These are phyloP conservation scores for Coemansia sp. DNA, from an alignment of 192 early-diverging fungal genomes.

Conservation along the genomic window DNA sequence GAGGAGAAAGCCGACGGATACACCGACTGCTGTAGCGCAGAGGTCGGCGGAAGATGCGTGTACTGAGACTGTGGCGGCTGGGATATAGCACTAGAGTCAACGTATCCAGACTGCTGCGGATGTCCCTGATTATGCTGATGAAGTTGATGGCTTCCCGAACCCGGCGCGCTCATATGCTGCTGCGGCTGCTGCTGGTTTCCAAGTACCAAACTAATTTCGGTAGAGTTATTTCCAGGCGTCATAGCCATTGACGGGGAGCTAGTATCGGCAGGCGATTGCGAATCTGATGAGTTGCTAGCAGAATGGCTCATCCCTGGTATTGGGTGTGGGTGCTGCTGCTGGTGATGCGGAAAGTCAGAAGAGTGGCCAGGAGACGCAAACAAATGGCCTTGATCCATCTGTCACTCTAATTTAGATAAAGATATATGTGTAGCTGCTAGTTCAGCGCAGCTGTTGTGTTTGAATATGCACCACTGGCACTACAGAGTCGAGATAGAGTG, in stretches of 20 bases:
- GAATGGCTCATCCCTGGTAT: conserved; percentile 48
- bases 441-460: neutral
- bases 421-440: neutral
- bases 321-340: conserved; percentile 17
- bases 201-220: conserved; percentile 21
- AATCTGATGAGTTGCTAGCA: conserved; percentile 24
- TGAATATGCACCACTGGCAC: conserved; percentile 1
- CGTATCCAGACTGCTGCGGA: conserved; percentile 17
- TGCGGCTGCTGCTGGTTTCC: conserved; percentile 8
- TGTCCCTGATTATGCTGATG: conserved; percentile 25
- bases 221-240: conserved; percentile 20
- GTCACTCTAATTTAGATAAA: neutral
- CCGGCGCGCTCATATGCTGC: conserved; percentile 2
- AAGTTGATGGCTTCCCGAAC: conserved; percentile 12
- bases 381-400: conserved; percentile 46
- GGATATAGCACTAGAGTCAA: conserved; percentile 13
- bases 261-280: conserved; percentile 36
- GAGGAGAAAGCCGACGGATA: conserved; percentile 40
- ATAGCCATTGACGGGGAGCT: conserved; percentile 28
- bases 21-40: conserved; percentile 24
- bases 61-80: conserved; percentile 27
- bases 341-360: conserved; percentile 26
- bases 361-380: conserved; percentile 36
- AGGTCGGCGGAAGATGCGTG: conserved; percentile 24
- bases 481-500: neutral